These are phyloP conservation scores for Populus davidiana DNA, from an alignment of 345 rosid genomes.

Conservation along the genomic window DNA sequence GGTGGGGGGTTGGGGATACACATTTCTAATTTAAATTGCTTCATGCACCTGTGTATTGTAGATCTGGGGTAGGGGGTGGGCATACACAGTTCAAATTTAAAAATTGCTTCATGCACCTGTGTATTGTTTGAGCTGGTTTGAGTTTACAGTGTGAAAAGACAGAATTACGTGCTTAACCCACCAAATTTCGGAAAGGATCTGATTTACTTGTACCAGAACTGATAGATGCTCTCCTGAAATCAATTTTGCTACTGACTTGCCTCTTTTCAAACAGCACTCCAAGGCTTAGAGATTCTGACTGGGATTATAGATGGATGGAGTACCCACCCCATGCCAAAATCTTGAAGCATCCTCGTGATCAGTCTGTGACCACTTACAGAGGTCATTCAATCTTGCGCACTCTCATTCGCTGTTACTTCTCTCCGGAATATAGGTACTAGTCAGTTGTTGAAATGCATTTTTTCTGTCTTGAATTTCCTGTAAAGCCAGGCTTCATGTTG, in stretches of 20 bases:
- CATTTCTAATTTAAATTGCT: background rate
- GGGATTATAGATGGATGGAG: slow-evolving; percentile 65
- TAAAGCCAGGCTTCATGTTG: background rate
- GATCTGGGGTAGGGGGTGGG: no score
- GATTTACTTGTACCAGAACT: background rate
- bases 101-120: no score
- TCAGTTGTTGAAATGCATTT: background rate
- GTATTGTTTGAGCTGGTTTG: background rate
- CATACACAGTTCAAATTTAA: no score
- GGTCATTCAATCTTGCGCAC: slow-evolving; percentile 64
- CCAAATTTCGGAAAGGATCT: background rate
- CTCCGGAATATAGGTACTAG: slow-evolving; percentile 55
- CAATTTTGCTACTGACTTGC: slow-evolving; percentile 1
- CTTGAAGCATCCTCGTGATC: slow-evolving; percentile 51
- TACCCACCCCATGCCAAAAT: slow-evolving; percentile 42
- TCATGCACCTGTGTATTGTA: no score
- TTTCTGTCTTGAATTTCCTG: background rate
- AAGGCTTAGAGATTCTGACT: slow-evolving; percentile 29
- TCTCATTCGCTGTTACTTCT: slow-evolving; percentile 66
- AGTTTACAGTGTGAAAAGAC: background rate
- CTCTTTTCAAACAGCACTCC: slow-evolving; percentile 26
- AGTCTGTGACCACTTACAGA: slow-evolving; percentile 55
- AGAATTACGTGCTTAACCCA: background rate
- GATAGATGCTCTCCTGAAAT: background rate
- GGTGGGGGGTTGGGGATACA: background rate